Conservation (phyloP, 805 yeast species). For the Zygosaccharomyces siamensis region DNA sequence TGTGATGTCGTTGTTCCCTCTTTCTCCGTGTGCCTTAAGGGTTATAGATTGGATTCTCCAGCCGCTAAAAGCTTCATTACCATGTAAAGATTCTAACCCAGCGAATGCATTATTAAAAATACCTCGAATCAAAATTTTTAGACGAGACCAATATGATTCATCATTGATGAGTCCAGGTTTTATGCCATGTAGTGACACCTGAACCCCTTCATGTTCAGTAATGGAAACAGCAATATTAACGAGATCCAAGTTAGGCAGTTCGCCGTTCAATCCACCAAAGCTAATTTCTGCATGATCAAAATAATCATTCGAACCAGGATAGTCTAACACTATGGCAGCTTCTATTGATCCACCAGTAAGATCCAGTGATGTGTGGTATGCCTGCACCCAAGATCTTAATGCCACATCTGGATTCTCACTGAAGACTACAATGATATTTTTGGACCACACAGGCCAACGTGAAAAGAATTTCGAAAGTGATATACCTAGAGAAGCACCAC, state of each 20-base stretch:
- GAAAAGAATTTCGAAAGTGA: slow-evolving; percentile 76
- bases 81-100: slow-evolving; percentile 58
- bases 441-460: slow-evolving; percentile 91
- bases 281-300: slow-evolving; percentile 68
- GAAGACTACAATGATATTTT: slow-evolving; percentile 81
- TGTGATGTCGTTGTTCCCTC: slow-evolving; percentile 66
- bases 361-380: slow-evolving; percentile 81
- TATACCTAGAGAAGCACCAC: slow-evolving; percentile 71
- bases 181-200: slow-evolving; percentile 60
- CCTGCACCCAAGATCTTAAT: slow-evolving; percentile 85
- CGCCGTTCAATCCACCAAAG: slow-evolving; percentile 92
- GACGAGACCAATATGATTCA: slow-evolving; percentile 50
- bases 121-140: slow-evolving; percentile 57
- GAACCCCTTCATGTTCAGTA: slow-evolving; percentile 70
- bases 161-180: slow-evolving; percentile 43
- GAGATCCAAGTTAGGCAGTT: slow-evolving; percentile 87
- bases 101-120: slow-evolving; percentile 64
- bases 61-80: slow-evolving; percentile 92
- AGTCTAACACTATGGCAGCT: slow-evolving; percentile 82
- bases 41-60: slow-evolving; percentile 94
- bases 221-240: slow-evolving; percentile 75
- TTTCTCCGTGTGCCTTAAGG: slow-evolving; percentile 60
- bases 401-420: slow-evolving; percentile 67
- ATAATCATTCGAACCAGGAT: slow-evolving; percentile 57
- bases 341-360: slow-evolving; percentile 91